These are phyloP conservation scores for Aspergillus amoenus DNA, from an alignment of 2,329 filamentous ascomycete species.

Conservation along the genomic window DNA sequence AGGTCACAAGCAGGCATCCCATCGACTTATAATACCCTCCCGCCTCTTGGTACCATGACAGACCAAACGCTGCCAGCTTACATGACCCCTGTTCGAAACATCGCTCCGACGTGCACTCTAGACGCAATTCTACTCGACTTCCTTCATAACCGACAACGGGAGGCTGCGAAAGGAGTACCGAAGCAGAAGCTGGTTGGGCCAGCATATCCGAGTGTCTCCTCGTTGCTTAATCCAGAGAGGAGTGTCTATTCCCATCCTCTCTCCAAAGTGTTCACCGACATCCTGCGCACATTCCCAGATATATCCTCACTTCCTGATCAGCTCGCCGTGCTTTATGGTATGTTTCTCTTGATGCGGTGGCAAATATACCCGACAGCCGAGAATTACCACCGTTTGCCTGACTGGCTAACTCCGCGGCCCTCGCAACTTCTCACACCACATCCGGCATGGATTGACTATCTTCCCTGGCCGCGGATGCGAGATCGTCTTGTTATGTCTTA, in stretches of 20 bases:
- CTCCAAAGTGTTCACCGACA: slow-evolving; percentile 82
- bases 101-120: slow-evolving; percentile 69
- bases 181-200: slow-evolving; percentile 70
- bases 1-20: slow-evolving; percentile 23
- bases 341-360: slow-evolving; percentile 88
- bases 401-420: slow-evolving; percentile 67
- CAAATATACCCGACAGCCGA: slow-evolving; percentile 75
- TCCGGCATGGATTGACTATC: slow-evolving; percentile 77
- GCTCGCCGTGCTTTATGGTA: slow-evolving; percentile 76
- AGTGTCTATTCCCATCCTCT: slow-evolving; percentile 68
- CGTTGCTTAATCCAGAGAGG: slow-evolving; percentile 70
- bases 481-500: slow-evolving; percentile 61
- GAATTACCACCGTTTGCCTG: slow-evolving; percentile 75
- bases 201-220: slow-evolving; percentile 75
- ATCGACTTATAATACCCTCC: slow-evolving; percentile 25
- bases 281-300: slow-evolving; percentile 78
- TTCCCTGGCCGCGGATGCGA: slow-evolving; percentile 77
- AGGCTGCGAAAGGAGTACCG: slow-evolving; percentile 65
- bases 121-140: slow-evolving; percentile 81
- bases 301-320: slow-evolving; percentile 77
- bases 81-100: slow-evolving; percentile 56
- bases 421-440: slow-evolving; percentile 68
- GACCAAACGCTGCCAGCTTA: slow-evolving; percentile 34
- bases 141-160: slow-evolving; percentile 64
- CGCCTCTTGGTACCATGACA: slow-evolving; percentile 22